phyloP scores from a whole-genome alignment of 208 protist genomes.

The Trypanosomatidae sp. region DNA sequence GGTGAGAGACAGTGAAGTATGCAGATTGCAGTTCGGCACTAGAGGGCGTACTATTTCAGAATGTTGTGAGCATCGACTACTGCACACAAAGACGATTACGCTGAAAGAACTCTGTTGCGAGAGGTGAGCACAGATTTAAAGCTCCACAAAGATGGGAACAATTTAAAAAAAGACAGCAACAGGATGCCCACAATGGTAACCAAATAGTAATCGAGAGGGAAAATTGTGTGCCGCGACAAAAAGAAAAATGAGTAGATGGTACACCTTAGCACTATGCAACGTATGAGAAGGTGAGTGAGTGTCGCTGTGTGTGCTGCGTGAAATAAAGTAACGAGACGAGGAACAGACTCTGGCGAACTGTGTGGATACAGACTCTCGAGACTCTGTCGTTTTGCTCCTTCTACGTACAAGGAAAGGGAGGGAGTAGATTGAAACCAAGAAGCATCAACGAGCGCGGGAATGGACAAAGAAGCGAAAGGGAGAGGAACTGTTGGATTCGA shows the following conservation, averaged over 20 bases:
- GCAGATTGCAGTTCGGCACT: neutral
- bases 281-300: neutral
- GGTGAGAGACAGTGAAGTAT: neutral
- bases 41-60: neutral
- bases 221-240: neutral
- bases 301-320: neutral
- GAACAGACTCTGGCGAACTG: neutral
- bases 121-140: neutral
- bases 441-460: neutral
- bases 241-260: neutral
- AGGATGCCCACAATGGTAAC: neutral
- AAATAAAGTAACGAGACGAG: neutral
- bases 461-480: neutral
- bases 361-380: neutral
- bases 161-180: neutral
- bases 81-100: neutral
- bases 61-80: neutral
- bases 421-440: neutral
- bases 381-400: no score
- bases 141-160: neutral
- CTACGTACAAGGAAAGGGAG: neutral
- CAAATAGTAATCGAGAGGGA: neutral
- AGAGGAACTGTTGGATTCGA: neutral
- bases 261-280: neutral
- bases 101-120: neutral